These are phyloP conservation scores for Scedosporium apiospermum DNA, from an alignment of 2,329 filamentous ascomycete species.

Conservation along the genomic window DNA sequence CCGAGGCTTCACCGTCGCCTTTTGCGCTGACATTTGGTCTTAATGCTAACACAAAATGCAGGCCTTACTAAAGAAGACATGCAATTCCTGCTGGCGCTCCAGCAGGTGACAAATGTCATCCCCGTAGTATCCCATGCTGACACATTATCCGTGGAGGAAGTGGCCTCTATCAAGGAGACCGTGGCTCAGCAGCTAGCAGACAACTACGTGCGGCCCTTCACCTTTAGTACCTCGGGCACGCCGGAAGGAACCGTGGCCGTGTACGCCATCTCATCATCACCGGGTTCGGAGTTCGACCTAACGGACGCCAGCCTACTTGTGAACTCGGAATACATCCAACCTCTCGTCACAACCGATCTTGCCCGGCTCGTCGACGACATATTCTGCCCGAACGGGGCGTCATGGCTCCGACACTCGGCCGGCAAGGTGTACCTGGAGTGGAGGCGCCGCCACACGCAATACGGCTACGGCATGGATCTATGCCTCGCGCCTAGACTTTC, in stretches of 20 bases:
- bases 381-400: conserved; percentile 68
- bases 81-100: conserved; percentile 60
- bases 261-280: conserved; percentile 58
- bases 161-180: conserved; percentile 48
- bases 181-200: conserved; percentile 46
- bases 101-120: conserved; percentile 71
- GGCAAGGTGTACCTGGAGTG: conserved; percentile 74
- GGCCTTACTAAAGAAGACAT: conserved; percentile 39
- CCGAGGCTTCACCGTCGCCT: conserved; percentile 23
- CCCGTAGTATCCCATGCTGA: conserved; percentile 75
- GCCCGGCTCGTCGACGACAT: conserved; percentile 57
- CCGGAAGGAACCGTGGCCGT: conserved; percentile 25
- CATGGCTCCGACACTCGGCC: conserved; percentile 73
- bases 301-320: conserved; percentile 94
- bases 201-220: conserved; percentile 54
- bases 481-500: conserved; percentile 1
- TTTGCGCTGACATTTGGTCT: background rate
- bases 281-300: conserved; percentile 56
- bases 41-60: background rate
- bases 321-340: conserved; percentile 82
- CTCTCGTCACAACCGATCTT: conserved; percentile 69
- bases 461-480: conserved; percentile 5
- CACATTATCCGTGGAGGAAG: conserved; percentile 47
- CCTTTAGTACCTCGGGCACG: conserved; percentile 33
- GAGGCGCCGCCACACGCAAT: conserved; percentile 18